A percentile compares a stretch with the other conserved stretches of the same genome.
Evolutionary conservation across 2,329 filamentous ascomycete genomes (phyloP).

Genomic region (Cadophora sp.): DNA sequence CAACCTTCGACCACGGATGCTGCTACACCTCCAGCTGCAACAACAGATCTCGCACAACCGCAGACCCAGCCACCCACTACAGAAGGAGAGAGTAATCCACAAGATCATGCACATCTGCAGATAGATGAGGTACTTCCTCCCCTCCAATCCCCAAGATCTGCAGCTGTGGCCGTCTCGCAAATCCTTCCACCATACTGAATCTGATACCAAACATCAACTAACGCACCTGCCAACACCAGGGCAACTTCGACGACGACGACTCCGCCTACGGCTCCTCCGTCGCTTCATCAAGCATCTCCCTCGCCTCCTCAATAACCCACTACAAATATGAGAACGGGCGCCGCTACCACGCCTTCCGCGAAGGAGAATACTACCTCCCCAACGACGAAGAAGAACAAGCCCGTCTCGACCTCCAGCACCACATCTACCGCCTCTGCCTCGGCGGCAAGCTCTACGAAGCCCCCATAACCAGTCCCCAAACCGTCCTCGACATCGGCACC

Average conservation of each 20-base stretch:
- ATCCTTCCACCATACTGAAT: neutral
- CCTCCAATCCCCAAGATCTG: neutral
- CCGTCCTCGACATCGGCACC: slow-evolving; percentile 18
- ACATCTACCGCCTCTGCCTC: slow-evolving; percentile 18
- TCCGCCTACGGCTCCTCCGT: slow-evolving; percentile 18
- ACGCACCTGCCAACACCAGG: neutral
- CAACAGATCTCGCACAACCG: slow-evolving; percentile 6
- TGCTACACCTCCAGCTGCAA: neutral
- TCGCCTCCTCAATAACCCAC: slow-evolving; percentile 48
- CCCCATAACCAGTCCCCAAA: slow-evolving; percentile 2
- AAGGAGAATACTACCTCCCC: slow-evolving; percentile 24
- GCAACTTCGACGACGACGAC: slow-evolving; percentile 14
- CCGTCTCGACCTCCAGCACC: slow-evolving; percentile 19
- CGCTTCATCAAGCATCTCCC: slow-evolving; percentile 33
- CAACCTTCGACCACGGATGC: neutral
- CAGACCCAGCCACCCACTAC: neutral
- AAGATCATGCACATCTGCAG: neutral
- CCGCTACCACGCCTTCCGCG: slow-evolving; percentile 26
- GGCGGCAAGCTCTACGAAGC: slow-evolving; percentile 11
- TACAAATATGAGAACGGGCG: slow-evolving; percentile 29
- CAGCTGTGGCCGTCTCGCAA: neutral
- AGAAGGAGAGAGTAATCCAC: neutral
- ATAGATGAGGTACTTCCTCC: neutral
- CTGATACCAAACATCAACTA: neutral
- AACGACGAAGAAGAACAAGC: slow-evolving; percentile 23